A percentile compares a stretch with the other conserved stretches of the same genome.
Conservation (phyloP, 1,139 yeast genomes). For the Blastobotrys serpentis region DNA sequence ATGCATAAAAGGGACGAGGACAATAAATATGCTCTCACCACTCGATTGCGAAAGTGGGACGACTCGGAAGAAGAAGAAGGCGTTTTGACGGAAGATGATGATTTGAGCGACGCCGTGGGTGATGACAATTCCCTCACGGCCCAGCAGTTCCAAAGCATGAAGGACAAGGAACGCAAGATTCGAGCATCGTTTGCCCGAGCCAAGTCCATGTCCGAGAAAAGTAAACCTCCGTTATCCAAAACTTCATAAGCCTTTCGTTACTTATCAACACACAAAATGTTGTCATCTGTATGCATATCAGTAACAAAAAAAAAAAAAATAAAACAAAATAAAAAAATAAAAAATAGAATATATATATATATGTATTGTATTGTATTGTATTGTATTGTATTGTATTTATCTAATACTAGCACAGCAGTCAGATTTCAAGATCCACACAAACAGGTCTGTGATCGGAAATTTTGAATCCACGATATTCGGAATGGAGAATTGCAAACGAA, state of each 20-base stretch:
- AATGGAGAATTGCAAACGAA: conserved; percentile 49
- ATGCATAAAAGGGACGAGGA: conserved; percentile 58
- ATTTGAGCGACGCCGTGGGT: conserved; percentile 9
- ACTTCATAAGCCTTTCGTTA: no score
- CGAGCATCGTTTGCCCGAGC: conserved; percentile 13
- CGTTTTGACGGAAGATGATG: conserved; percentile 9
- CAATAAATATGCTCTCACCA: conserved; percentile 34
- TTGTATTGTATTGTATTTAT: no score
- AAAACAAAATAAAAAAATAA: not conserved
- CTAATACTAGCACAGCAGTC: no score
- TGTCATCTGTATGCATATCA: not conserved
- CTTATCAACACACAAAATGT: no score
- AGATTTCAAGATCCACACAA: conserved; percentile 43
- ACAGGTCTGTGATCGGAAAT: conserved; percentile 59
- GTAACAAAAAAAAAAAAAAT: not conserved
- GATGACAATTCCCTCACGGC: conserved; percentile 11
- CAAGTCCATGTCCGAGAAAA: not conserved
- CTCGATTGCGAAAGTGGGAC: conserved; percentile 39
- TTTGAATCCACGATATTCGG: conserved; percentile 45
- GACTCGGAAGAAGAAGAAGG: conserved; percentile 27
- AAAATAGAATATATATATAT: not conserved
- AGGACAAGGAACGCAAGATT: conserved; percentile 19
- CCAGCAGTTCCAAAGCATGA: conserved; percentile 14
- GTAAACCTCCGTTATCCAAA: no score
- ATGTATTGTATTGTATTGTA: no score